Evolutionary conservation across 129 eudicot genomes (phyloP).

Genomic region (Lonicera japonica): DNA sequence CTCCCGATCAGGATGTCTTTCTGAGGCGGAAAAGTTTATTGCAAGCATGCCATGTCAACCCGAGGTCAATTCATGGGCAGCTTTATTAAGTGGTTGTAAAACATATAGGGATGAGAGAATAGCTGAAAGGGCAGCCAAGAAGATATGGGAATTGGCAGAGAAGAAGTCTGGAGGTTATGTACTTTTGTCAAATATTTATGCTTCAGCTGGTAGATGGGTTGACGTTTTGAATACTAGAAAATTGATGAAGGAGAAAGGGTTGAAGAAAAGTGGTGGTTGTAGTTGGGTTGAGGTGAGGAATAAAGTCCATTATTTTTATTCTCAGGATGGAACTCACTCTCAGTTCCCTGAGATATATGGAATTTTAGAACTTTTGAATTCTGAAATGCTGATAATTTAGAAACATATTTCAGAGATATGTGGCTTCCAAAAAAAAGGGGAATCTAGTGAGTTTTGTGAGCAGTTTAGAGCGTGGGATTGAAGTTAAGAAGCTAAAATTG

Average conservation of each 20-base stretch:
- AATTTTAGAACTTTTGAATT: constrained; percentile 38
- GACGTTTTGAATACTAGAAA: constrained; percentile 54
- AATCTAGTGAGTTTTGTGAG: neutral
- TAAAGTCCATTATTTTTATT: constrained; percentile 40
- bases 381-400: constrained; percentile 33
- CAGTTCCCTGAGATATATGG: constrained; percentile 35
- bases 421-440: no score
- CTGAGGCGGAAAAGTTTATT: constrained; percentile 52
- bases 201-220: constrained; percentile 58
- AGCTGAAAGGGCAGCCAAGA: constrained; percentile 39
- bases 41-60: constrained; percentile 50
- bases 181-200: constrained; percentile 56
- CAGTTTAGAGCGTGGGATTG: no score
- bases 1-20: constrained; percentile 57
- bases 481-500: no score
- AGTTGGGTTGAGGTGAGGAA: constrained; percentile 75
- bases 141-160: constrained; percentile 39
- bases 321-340: constrained; percentile 51
- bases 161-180: constrained; percentile 57
- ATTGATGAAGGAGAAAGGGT: constrained; percentile 55
- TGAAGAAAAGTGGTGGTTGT: constrained; percentile 60
- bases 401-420: neutral
- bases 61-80: constrained; percentile 59
- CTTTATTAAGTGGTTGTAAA: constrained; percentile 64
- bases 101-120: constrained; percentile 33